Percentiles rank a stretch among this genome's conserved stretches.
Evolutionary conservation across 345 rosid genomes (phyloP).

Genomic region (Hevea brasiliensis): DNA sequence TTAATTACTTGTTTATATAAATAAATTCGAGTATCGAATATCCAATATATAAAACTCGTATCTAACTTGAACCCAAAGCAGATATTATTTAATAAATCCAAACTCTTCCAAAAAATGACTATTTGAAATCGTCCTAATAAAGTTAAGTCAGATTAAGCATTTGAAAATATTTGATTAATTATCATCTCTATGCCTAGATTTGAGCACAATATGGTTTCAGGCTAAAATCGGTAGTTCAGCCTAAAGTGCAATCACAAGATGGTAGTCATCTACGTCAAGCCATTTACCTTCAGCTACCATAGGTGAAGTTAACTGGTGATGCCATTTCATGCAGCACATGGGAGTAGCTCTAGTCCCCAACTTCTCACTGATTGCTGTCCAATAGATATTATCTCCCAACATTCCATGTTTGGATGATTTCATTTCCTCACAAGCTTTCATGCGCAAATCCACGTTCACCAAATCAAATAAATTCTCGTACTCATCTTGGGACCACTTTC

Average conservation of each 20-base stretch:
- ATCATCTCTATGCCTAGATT: too few species aligned
- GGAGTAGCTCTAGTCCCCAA: conserved; percentile 41
- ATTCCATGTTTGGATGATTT: conserved; percentile 63
- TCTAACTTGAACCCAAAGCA: too few species aligned
- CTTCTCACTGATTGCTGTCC: conserved; percentile 64
- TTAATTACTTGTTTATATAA: too few species aligned
- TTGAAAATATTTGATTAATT: too few species aligned
- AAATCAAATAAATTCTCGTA: conserved; percentile 62
- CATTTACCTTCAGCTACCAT: conserved; percentile 66
- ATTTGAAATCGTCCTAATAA: too few species aligned
- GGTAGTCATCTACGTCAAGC: conserved; percentile 75
- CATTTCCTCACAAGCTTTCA: conserved; percentile 48
- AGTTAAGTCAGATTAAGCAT: too few species aligned
- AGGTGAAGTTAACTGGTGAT: conserved; percentile 52
- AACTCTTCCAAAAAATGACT: too few species aligned
- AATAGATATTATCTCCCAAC: conserved; percentile 67
- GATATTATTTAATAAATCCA: too few species aligned
- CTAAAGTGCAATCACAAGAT: conserved; percentile 50
- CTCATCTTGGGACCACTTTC: conserved; percentile 68
- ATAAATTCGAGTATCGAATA: too few species aligned
- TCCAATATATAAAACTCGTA: too few species aligned
- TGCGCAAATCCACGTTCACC: conserved; percentile 59
- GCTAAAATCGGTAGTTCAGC: too few species aligned
- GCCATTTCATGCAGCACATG: conserved; percentile 63
- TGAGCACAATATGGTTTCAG: too few species aligned